Conservation (phyloP, 805 yeast genomes). For the Pichia eremophila region DNA sequence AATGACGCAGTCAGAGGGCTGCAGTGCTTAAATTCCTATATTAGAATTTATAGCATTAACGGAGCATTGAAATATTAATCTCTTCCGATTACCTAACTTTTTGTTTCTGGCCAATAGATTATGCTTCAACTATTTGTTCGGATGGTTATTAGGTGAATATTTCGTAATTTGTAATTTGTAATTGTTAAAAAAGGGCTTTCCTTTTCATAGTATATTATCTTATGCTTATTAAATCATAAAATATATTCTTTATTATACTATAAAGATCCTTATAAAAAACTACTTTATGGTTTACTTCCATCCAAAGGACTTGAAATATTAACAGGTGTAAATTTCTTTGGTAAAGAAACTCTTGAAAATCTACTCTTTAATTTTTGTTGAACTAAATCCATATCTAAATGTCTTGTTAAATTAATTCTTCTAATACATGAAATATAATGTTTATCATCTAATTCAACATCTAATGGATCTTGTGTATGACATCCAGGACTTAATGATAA, state of each 20-base stretch:
- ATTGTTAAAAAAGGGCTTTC: no score
- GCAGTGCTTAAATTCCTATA: conserved; percentile 34
- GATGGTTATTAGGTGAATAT: conserved; percentile 9
- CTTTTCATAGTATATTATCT: no score
- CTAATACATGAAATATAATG: conserved; percentile 97
- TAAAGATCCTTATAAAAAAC: no score
- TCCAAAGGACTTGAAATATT: conserved; percentile 55
- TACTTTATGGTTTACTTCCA: conserved; percentile 11
- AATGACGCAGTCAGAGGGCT: conserved; percentile 46
- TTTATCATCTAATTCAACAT: conserved; percentile 89
- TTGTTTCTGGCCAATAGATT: conserved; percentile 7
- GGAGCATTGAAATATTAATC: conserved; percentile 46
- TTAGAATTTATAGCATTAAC: conserved; percentile 37
- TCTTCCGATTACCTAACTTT: conserved; percentile 2
- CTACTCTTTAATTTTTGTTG: conserved; percentile 71
- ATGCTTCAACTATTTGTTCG: conserved; percentile 5
- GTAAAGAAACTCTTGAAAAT: conserved; percentile 80
- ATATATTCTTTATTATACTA: no score
- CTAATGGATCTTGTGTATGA: conserved; percentile 95
- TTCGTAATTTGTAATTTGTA: not conserved
- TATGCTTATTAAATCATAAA: no score
- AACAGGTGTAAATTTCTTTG: conserved; percentile 85
- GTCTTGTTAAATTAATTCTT: conserved; percentile 80
- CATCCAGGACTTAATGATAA: conserved; percentile 95
- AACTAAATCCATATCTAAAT: conserved; percentile 84